These are phyloP conservation scores for Aspergillus hortae DNA, from an alignment of 2,329 filamentous ascomycete species.

Conservation along the genomic window DNA sequence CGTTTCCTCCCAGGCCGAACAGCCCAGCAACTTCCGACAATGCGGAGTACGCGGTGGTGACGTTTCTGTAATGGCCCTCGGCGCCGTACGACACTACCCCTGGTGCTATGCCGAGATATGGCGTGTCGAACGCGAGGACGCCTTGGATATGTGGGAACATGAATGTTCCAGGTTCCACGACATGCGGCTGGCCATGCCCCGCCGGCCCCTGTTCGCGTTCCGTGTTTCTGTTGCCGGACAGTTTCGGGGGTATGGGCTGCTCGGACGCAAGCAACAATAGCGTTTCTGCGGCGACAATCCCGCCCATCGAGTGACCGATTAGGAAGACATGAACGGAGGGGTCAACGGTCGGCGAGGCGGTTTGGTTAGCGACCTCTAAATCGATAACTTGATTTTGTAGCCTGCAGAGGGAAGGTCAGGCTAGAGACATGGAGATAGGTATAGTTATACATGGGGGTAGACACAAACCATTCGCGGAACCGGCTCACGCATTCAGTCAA, in stretches of 20 bases:
- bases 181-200: constrained; percentile 6
- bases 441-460: background rate
- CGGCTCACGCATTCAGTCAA: constrained; percentile 43
- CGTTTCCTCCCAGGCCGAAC: constrained; percentile 60
- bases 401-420: constrained; percentile 44
- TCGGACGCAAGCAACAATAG: constrained; percentile 71
- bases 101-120: constrained; percentile 60
- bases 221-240: constrained; percentile 10
- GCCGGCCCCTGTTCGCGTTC: background rate
- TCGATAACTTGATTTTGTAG: constrained; percentile 91
- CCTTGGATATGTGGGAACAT: constrained; percentile 95
- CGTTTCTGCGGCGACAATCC: constrained; percentile 90
- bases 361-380: constrained; percentile 77
- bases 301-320: constrained; percentile 85
- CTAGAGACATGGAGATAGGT: background rate
- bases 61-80: constrained; percentile 78
- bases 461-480: constrained; percentile 46
- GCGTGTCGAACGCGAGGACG: constrained; percentile 90
- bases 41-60: constrained; percentile 65
- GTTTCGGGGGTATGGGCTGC: constrained; percentile 44
- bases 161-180: constrained; percentile 45
- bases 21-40: constrained; percentile 60
- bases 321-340: constrained; percentile 79
- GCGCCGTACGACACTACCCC: constrained; percentile 56
- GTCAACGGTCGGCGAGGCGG: constrained; percentile 79